Conservation (phyloP, 108 stramenopile species). For the Conticribra guillardii region DNA sequence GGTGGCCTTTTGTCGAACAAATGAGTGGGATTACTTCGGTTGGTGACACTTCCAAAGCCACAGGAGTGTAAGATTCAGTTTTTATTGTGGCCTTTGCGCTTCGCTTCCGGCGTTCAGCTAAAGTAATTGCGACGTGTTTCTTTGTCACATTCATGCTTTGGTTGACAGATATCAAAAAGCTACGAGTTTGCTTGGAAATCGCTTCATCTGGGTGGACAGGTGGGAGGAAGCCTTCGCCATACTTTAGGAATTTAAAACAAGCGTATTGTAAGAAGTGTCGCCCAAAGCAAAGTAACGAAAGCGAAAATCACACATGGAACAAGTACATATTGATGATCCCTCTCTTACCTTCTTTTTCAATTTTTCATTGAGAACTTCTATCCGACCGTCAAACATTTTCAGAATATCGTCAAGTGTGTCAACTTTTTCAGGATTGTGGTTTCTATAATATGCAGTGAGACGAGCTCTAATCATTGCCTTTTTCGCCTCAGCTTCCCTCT, state of each 20-base stretch:
- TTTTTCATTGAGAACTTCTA: constrained; percentile 77
- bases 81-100: constrained; percentile 10
- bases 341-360: constrained; percentile 59
- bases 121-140: constrained; percentile 41
- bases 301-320: background rate
- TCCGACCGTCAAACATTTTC: constrained; percentile 72
- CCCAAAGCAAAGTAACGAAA: background rate
- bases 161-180: constrained; percentile 50
- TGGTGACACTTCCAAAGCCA: constrained; percentile 65
- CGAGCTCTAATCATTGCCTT: constrained; percentile 67
- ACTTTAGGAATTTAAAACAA: constrained; percentile 24
- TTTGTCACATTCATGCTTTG: constrained; percentile 47
- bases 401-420: constrained; percentile 80
- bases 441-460: constrained; percentile 80
- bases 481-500: constrained; percentile 65
- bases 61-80: constrained; percentile 35
- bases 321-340: background rate
- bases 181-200: constrained; percentile 45
- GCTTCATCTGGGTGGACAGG: constrained; percentile 74
- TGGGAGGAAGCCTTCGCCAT: constrained; percentile 82
- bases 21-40: constrained; percentile 75
- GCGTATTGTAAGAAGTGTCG: background rate
- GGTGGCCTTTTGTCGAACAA: constrained; percentile 61
- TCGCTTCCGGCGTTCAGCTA: constrained; percentile 44
- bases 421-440: constrained; percentile 76